Evolutionary conservation across 1,284 basidiomycete genomes (phyloP).

Genomic region (Ustilago loliicola): DNA sequence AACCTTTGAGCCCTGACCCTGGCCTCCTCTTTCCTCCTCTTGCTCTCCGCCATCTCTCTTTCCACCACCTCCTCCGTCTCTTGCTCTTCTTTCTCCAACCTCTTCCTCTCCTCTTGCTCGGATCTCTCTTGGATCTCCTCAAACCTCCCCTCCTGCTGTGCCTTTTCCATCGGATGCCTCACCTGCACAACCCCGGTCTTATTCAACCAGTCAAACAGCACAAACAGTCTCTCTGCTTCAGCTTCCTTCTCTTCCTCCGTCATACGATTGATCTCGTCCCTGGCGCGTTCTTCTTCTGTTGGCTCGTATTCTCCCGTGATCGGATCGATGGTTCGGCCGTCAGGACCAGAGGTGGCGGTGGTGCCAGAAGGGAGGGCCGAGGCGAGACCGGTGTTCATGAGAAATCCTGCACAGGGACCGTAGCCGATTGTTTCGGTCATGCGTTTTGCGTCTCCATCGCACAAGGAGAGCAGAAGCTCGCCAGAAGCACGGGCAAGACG

Average conservation of each 20-base stretch:
- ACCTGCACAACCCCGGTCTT: constrained; percentile 59
- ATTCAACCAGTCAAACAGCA: constrained; percentile 63
- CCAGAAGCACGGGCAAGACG: constrained; percentile 55
- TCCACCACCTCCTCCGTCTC: constrained; percentile 46
- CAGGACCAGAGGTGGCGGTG: not conserved
- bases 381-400: constrained; percentile 47
- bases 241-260: constrained; percentile 60
- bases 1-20: constrained; percentile 31
- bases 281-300: constrained; percentile 39
- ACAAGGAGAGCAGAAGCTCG: constrained; percentile 57
- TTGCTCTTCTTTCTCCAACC: constrained; percentile 39
- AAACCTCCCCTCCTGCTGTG: constrained; percentile 43
- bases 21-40: constrained; percentile 40
- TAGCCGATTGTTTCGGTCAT: constrained; percentile 60
- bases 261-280: constrained; percentile 50
- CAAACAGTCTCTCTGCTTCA: constrained; percentile 61
- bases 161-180: constrained; percentile 47
- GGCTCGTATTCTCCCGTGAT: constrained; percentile 61
- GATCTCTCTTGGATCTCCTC: constrained; percentile 38
- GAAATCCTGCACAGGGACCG: constrained; percentile 64
- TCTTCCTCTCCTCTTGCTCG: constrained; percentile 31
- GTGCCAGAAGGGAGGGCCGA: constrained; percentile 44
- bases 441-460: constrained; percentile 40
- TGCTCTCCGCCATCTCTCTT: constrained; percentile 34
- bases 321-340: constrained; percentile 51